Evolutionary conservation across 2,329 filamentous ascomycete species (phyloP).

Genomic region (Sporothrix euskadiensis): DNA sequence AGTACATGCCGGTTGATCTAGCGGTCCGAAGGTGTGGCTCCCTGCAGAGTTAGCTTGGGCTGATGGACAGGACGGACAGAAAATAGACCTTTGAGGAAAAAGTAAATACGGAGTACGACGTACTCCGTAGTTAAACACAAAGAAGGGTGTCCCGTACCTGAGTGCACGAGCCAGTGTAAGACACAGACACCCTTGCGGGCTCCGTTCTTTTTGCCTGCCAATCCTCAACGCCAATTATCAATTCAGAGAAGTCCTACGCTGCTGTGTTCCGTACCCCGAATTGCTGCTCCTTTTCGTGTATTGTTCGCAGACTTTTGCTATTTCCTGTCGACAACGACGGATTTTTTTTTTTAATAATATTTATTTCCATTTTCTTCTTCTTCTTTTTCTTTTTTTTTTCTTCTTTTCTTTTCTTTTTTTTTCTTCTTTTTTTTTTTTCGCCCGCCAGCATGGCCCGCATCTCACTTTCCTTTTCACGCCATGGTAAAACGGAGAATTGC

Average conservation of each 20-base stretch:
- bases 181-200: not conserved
- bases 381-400: no score
- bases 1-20: constrained; percentile 24
- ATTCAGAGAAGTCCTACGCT: constrained; percentile 9
- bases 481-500: not conserved
- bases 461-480: not conserved
- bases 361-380: no score
- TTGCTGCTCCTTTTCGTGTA: not conserved
- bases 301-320: not conserved
- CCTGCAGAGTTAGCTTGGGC: constrained; percentile 13
- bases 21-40: constrained; percentile 27
- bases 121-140: not conserved
- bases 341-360: not conserved
- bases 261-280: not conserved
- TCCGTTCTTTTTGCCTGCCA: not conserved
- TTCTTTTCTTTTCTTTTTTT: no score
- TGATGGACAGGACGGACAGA: constrained; percentile 10
- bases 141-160: not conserved
- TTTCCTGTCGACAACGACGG: not conserved
- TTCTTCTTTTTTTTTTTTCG: not conserved
- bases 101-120: not conserved
- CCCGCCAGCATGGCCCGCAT: constrained; percentile 1
- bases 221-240: constrained; percentile 15
- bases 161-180: constrained; percentile 15
- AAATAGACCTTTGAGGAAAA: constrained; percentile 7